These are phyloP conservation scores for Alternaria tenuissima DNA, from an alignment of 2,329 filamentous ascomycete genomes.

Conservation along the genomic window DNA sequence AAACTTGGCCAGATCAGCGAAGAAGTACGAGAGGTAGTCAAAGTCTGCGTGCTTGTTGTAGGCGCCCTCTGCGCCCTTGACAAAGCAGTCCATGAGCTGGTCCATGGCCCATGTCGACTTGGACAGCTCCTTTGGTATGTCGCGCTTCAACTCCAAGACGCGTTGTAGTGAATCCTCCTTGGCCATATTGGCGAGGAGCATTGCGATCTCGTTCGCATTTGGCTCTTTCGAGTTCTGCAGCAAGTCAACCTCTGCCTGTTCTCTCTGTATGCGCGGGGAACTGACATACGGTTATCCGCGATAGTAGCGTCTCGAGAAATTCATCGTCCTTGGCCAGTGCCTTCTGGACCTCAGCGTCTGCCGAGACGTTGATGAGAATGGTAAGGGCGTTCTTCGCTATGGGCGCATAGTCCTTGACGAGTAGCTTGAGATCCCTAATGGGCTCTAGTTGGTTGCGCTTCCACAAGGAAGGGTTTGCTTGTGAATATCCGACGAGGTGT, in stretches of 20 bases:
- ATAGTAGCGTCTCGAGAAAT: slow-evolving; percentile 78
- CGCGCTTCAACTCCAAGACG: slow-evolving; percentile 73
- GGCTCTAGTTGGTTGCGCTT: slow-evolving; percentile 81
- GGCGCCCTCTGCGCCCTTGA: slow-evolving; percentile 82
- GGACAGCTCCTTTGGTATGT: slow-evolving; percentile 72
- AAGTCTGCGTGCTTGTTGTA: slow-evolving; percentile 88
- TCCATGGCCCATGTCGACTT: slow-evolving; percentile 80
- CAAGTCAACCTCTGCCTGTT: slow-evolving; percentile 13
- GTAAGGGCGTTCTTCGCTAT: slow-evolving; percentile 94
- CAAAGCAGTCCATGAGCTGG: slow-evolving; percentile 94
- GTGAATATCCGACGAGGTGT: slow-evolving; percentile 84
- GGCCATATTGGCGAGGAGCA: slow-evolving; percentile 90
- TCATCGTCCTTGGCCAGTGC: slow-evolving; percentile 77
- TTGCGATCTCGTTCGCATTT: slow-evolving; percentile 84
- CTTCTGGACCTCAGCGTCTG: slow-evolving; percentile 78
- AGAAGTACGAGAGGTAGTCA: slow-evolving; percentile 93
- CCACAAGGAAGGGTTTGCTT: slow-evolving; percentile 80
- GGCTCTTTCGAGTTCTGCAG: slow-evolving; percentile 74
- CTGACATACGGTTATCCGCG: slow-evolving; percentile 76
- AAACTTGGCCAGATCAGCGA: slow-evolving; percentile 88
- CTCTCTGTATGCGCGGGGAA: slow-evolving; percentile 33
- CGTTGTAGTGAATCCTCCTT: slow-evolving; percentile 79
- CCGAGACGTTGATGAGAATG: slow-evolving; percentile 86
- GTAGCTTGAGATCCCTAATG: slow-evolving; percentile 84
- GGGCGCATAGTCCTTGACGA: slow-evolving; percentile 84